phyloP scores from a whole-genome alignment of 78 protist species.

The Dictyostelium intermedium region DNA sequence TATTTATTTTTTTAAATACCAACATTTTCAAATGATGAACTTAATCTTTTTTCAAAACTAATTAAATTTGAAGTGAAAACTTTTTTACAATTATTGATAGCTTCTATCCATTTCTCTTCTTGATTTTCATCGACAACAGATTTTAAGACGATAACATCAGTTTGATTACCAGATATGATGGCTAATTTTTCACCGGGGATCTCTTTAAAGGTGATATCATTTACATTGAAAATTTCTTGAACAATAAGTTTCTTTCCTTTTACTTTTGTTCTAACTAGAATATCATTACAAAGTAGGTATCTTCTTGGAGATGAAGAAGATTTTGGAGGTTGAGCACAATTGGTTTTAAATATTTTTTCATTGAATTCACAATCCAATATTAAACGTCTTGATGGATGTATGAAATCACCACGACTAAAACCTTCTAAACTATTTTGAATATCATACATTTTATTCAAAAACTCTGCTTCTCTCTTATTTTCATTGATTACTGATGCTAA shows the following conservation, averaged over 20 bases:
- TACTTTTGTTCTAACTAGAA: constrained; percentile 25
- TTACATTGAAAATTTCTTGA: constrained; percentile 29
- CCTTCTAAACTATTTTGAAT: constrained; percentile 52
- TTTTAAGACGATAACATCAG: not conserved
- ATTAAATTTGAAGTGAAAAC: not conserved
- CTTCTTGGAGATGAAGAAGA: not conserved
- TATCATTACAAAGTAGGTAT: constrained; percentile 48
- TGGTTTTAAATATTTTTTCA: constrained; percentile 16
- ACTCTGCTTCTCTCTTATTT: constrained; percentile 48
- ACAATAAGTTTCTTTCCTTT: constrained; percentile 39
- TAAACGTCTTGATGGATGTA: constrained; percentile 32
- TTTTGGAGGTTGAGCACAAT: not conserved
- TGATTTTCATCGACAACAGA: constrained; percentile 12
- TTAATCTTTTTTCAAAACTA: not conserved
- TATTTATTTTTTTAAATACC: not conserved
- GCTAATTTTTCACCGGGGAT: constrained; percentile 28
- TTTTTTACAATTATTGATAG: constrained; percentile 6
- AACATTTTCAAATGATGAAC: not conserved
- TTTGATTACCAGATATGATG: not conserved
- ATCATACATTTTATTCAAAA: constrained; percentile 55
- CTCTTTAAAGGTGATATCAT: constrained; percentile 42
- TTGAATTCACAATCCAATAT: constrained; percentile 15
- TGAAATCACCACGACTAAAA: constrained; percentile 35
- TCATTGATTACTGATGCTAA: constrained; percentile 63
- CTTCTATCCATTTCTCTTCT: constrained; percentile 35